These are phyloP conservation scores for Moesziomyces aphidis DNA, from an alignment of 1,284 basidiomycete genomes.

Conservation along the genomic window DNA sequence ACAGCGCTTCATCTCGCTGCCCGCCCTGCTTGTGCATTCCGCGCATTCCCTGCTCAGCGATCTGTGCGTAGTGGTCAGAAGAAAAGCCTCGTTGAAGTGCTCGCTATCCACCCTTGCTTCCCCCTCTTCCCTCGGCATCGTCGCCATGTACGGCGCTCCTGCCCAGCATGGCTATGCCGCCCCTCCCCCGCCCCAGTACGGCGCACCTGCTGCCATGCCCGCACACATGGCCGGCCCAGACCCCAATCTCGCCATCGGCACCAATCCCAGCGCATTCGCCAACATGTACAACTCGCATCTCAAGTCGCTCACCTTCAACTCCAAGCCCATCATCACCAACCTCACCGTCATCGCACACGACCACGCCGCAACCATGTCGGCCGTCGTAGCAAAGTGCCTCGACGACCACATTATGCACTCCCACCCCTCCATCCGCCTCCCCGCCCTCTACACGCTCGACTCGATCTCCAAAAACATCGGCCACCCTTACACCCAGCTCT, in stretches of 20 bases:
- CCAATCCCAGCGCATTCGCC: constrained; percentile 78
- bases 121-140: not conserved
- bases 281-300: constrained; percentile 75
- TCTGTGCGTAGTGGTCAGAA: not conserved
- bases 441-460: constrained; percentile 93
- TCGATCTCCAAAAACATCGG: constrained; percentile 75
- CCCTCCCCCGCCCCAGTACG: constrained; percentile 17
- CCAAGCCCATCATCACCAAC: constrained; percentile 92
- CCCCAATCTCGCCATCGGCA: constrained; percentile 32
- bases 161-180: constrained; percentile 24
- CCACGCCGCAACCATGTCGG: constrained; percentile 78
- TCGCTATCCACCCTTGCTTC: not conserved
- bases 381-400: constrained; percentile 86
- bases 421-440: constrained; percentile 85
- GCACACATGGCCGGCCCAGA: constrained; percentile 4
- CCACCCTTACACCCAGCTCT: constrained; percentile 61
- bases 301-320: constrained; percentile 89
- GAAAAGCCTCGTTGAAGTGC: not conserved
- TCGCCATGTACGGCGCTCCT: constrained; percentile 33
- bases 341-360: constrained; percentile 95
- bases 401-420: constrained; percentile 81
- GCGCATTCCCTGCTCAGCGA: no score
- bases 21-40: no score
- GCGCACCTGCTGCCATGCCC: constrained; percentile 5
- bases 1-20: no score